Conservation (phyloP, 495 filamentous ascomycete species). For the Aspergillus egyptiacus region DNA sequence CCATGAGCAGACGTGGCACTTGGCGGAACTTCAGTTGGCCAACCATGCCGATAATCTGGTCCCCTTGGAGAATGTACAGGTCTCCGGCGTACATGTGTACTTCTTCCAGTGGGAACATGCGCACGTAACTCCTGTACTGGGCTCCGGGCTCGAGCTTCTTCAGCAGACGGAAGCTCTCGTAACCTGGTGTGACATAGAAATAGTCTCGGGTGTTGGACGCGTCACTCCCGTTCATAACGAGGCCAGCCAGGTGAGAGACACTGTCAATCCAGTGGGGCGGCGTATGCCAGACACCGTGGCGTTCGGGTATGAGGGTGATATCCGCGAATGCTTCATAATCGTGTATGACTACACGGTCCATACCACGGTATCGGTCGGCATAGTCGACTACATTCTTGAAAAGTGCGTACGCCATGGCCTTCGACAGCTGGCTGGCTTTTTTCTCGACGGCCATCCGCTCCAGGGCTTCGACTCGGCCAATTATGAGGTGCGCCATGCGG, state of each 20-base stretch:
- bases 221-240: constrained; percentile 32
- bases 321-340: constrained; percentile 37
- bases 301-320: constrained; percentile 27
- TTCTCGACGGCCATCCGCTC: constrained; percentile 19
- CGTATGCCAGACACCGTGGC: constrained; percentile 13
- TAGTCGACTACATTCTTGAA: constrained; percentile 41
- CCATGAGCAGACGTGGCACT: constrained; percentile 22
- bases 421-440: constrained; percentile 23
- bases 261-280: constrained; percentile 43
- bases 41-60: constrained; percentile 29
- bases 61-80: constrained; percentile 34
- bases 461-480: constrained; percentile 27
- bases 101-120: constrained; percentile 34
- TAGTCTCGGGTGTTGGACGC: constrained; percentile 20
- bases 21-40: constrained; percentile 29
- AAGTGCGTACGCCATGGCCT: constrained; percentile 29
- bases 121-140: constrained; percentile 34
- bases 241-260: constrained; percentile 37
- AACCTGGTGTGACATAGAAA: constrained; percentile 37
- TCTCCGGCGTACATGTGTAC: constrained; percentile 29
- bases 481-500: constrained; percentile 24
- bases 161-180: constrained; percentile 23
- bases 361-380: constrained; percentile 35
- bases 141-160: constrained; percentile 26
- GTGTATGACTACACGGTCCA: constrained; percentile 33